Conservation (phyloP, 2,329 filamentous ascomycete genomes). For the Trichoderma sp. region DNA sequence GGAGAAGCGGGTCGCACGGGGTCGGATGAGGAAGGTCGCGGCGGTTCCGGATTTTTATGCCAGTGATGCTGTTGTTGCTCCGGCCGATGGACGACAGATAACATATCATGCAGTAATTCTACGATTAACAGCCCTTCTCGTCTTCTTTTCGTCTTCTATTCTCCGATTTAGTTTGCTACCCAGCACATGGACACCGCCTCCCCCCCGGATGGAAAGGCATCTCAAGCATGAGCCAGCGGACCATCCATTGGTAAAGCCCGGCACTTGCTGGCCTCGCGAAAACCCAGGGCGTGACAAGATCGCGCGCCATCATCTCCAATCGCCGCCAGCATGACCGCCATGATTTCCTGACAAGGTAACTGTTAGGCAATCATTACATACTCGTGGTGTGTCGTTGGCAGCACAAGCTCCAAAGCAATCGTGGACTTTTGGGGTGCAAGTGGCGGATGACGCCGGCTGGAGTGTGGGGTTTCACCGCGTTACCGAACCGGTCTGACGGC, state of each 20-base stretch:
- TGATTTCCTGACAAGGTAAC: background rate
- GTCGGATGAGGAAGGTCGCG: slow-evolving; percentile 20
- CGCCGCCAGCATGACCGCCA: background rate
- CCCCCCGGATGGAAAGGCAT: background rate
- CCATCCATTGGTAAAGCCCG: background rate
- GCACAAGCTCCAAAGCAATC: background rate
- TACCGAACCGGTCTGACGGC: slow-evolving; percentile 17
- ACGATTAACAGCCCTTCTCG: background rate
- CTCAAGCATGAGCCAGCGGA: background rate
- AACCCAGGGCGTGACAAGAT: background rate
- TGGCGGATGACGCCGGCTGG: background rate
- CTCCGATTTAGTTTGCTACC: background rate
- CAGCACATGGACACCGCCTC: background rate
- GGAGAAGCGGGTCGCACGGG: slow-evolving; percentile 16
- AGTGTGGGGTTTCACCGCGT: slow-evolving; percentile 7
- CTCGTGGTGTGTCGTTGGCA: background rate
- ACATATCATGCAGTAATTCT: background rate
- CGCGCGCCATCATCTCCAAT: background rate
- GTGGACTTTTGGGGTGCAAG: background rate
- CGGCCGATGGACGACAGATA: background rate
- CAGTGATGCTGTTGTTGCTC: background rate
- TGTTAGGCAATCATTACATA: slow-evolving; percentile 23
- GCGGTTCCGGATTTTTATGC: background rate
- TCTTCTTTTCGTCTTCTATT: background rate
- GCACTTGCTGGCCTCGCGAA: background rate